These are phyloP conservation scores for Phellopilus nigrolimitatus DNA, from an alignment of 1,284 basidiomycete species.

Conservation along the genomic window DNA sequence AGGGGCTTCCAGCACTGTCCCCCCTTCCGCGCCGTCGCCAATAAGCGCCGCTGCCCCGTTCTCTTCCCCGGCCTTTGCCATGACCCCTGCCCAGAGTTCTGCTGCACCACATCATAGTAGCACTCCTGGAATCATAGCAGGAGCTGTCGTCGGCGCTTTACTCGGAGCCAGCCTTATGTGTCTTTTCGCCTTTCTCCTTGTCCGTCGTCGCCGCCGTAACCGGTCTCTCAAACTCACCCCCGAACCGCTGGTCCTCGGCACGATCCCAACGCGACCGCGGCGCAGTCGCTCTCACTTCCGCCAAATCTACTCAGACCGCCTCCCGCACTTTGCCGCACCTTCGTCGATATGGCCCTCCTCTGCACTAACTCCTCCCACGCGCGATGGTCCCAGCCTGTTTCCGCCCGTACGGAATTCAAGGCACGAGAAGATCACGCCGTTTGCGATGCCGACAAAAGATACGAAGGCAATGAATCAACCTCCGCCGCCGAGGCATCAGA, in stretches of 20 bases:
- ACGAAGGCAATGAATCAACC: neutral
- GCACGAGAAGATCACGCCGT: conserved; percentile 8
- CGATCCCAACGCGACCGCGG: neutral
- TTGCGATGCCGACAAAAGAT: neutral
- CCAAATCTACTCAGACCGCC: conserved; percentile 5
- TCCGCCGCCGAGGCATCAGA: neutral
- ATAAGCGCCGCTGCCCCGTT: neutral
- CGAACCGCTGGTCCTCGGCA: conserved; percentile 8
- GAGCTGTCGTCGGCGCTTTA: conserved; percentile 1
- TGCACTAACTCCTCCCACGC: neutral
- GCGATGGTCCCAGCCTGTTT: too few species aligned
- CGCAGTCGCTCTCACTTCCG: conserved; percentile 8
- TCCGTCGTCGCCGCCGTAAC: conserved; percentile 4
- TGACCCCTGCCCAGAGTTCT: too few species aligned
- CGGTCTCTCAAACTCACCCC: neutral
- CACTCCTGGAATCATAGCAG: neutral
- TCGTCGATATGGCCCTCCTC: conserved; percentile 12
- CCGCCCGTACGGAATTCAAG: neutral
- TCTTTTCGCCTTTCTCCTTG: neutral
- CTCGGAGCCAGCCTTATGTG: neutral
- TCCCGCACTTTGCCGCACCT: conserved; percentile 10
- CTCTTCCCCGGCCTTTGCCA: too few species aligned
- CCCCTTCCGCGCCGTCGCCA: neutral
- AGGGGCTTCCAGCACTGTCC: neutral
- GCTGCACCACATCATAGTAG: too few species aligned